Base-by-base conservation (phyloP, 176 grass and related monocot genomes). In the Oryza punctata region DNA sequence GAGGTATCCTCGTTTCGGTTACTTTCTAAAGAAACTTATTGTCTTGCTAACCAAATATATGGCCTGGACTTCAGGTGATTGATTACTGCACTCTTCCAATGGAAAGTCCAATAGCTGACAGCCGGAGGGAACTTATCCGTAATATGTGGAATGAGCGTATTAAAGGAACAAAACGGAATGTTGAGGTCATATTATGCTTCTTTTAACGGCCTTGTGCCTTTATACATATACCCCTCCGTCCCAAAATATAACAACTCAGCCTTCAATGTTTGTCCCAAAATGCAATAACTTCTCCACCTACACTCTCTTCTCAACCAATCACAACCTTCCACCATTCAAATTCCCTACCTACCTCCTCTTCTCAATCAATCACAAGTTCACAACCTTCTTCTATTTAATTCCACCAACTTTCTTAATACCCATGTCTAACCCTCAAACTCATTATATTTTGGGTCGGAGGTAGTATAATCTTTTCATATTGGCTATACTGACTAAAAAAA, bases 111-210 rank as follows among this genome's bases (percentile, higher is more conserved):
- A 89, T 98, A 87, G 91, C 96, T 73, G 96, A 93, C 2, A 91
- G 93, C 67, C 77, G 91, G 82, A 95, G 91, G 73, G 96, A 98
- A 84, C 89, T 98, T 78, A 98, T 98, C 64, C 93, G 96, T 47
- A 98, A 93, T 83, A 98, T 98, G 96, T 98, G 96, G 96, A 98
- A 91, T 82, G 91, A 98, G 75, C 96, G 96, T 30, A 98, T 98
- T 73, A 88, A 90, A 91, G 96, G 96, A 86, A 84, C 93, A 90
- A 95, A 98, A 86, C 82, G 91, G 28, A 95, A 98, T 75, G 96
- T 98, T 79, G 96, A 98, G 96, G 96, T 98, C 75, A 73, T 84
- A 88, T 84, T 57, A 67, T 88, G 70, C 18, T 46, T 87, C 32
- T 76, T 47, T 37, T 77, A 47, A 78, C 2, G 70, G 38, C 57